Base-by-base conservation (phyloP, 768 basidiomycete species). In the Daedaleopsis nitida region DNA sequence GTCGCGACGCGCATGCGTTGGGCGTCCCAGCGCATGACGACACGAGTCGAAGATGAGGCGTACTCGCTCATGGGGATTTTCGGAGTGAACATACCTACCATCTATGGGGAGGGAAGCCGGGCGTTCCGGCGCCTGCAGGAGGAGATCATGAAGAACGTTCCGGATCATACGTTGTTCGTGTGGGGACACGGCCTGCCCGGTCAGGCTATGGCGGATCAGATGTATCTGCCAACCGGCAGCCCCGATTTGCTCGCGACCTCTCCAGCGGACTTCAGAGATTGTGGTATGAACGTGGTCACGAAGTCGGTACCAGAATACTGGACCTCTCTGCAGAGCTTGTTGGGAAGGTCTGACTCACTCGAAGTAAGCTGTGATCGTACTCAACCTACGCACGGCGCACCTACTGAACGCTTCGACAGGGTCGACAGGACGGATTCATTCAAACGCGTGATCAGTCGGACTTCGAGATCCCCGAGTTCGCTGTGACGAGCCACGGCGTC, bases 31-130 rank as follows among this genome's bases (percentile, higher is more conserved):
- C 56, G 61, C n/a, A 32, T 16, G 8, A 54, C 56, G 10, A 53
- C 43, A 10, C 14, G 42, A 13, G 35, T 50, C 9, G 56, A 62
- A 17, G 56, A 62, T 45, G 35, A 47, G 51, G 61, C 61, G 52
- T 62, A 62, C 47, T 57, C 44, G 1, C 52, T 62, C 34, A 19
- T 58, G 17, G 56, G 61, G 10, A 37, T 62, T 23, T 62, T 62
- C 39, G 56, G 35, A 10, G 52, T 58, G 11, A 37, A 19, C 11
- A 51, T 62, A 43, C n/a, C 55, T 14, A 57, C 44, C 9, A 54
- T 54, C 32, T 62, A 58, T 17, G 61, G 61, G 5, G 56, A 58
- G n/a, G 52, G 52, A 8, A 10, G 37, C 10, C 21, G 43, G 6
- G 56, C 61, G 2, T 62, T 62, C 48, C 50, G 45, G 6, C 24